phyloP scores from a whole-genome alignment of 352 stramenopile species.

The Pythium dissotocum region DNA sequence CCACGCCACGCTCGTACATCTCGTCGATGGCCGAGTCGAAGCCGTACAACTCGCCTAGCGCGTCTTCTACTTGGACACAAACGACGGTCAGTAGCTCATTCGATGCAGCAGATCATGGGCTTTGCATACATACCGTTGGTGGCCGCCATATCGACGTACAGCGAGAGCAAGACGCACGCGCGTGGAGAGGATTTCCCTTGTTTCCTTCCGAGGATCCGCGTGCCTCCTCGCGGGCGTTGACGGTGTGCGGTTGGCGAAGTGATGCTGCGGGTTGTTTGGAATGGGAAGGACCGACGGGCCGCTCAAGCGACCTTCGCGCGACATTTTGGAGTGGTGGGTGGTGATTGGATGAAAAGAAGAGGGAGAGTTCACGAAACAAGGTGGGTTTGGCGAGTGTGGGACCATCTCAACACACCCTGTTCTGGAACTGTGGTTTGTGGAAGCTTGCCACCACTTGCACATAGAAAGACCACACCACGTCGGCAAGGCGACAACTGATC shows the following conservation, averaged over 20 bases:
- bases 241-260: constrained; percentile 1
- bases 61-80: constrained; percentile 31
- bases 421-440: neutral
- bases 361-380: neutral
- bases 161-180: neutral
- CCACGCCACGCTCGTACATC: constrained; percentile 40
- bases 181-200: neutral
- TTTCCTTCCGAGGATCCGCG: constrained; percentile 3
- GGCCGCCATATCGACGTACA: constrained; percentile 18
- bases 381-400: neutral
- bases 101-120: neutral
- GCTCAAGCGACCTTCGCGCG: neutral
- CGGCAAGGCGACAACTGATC: too few relatives aligned
- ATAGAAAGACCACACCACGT: neutral
- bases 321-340: neutral
- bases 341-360: neutral
- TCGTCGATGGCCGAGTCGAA: constrained; percentile 73
- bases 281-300: neutral
- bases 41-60: constrained; percentile 61
- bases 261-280: too few relatives aligned
- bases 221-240: constrained; percentile 2
- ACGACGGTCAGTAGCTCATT: constrained; percentile 9
- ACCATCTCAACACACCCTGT: neutral
- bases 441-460: neutral
- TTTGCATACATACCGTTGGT: constrained; percentile 22